Conservation (phyloP, 768 basidiomycete genomes). For the Tulasnella sp. region DNA sequence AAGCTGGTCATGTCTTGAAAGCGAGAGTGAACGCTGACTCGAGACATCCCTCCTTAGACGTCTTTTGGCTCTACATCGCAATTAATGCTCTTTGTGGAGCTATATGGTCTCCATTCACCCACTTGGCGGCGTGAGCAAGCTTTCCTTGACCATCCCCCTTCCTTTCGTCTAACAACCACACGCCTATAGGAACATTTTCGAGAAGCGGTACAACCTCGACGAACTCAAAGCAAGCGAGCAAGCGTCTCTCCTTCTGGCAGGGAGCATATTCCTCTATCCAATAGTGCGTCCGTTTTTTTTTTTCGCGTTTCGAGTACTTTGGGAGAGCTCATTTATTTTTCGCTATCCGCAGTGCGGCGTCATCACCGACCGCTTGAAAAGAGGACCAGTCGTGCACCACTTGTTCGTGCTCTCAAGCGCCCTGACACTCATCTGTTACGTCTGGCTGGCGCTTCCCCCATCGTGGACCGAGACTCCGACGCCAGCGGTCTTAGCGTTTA, state of each 20-base stretch:
- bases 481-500: slow-evolving; percentile 56
- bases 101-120: slow-evolving; percentile 71
- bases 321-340: background rate
- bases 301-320: background rate
- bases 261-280: slow-evolving; percentile 63
- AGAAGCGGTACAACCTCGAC: slow-evolving; percentile 52
- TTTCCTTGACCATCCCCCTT: background rate
- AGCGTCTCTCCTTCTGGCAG: slow-evolving; percentile 64
- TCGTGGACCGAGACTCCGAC: slow-evolving; percentile 47
- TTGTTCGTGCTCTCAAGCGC: slow-evolving; percentile 52
- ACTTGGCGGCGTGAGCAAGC: slow-evolving; percentile 57
- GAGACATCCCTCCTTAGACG: slow-evolving; percentile 32
- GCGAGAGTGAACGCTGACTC: background rate
- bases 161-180: background rate
- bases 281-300: slow-evolving; percentile 40
- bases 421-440: slow-evolving; percentile 52
- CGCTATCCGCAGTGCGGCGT: slow-evolving; percentile 48
- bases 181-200: slow-evolving; percentile 55
- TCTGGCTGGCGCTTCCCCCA: slow-evolving; percentile 60
- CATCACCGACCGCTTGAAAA: slow-evolving; percentile 51
- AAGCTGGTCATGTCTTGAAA: slow-evolving; percentile 40
- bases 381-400: slow-evolving; percentile 49
- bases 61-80: slow-evolving; percentile 46
- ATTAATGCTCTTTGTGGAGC: slow-evolving; percentile 69
- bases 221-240: slow-evolving; percentile 54